phyloP scores from a whole-genome alignment of 305 asterid species.

The Fraxinus latifolia region DNA sequence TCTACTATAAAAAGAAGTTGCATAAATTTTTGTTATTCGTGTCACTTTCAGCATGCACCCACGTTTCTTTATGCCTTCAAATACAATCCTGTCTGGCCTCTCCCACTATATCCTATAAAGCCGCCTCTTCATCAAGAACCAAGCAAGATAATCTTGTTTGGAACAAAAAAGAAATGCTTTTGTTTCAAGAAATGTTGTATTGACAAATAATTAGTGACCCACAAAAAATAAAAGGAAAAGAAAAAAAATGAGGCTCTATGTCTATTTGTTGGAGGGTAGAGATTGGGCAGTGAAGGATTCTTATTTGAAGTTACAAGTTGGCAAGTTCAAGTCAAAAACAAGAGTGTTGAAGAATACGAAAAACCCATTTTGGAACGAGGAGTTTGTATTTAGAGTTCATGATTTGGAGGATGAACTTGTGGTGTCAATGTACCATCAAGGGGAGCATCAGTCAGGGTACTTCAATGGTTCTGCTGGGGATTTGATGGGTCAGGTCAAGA shows the following conservation, averaged over 20 bases:
- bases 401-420: slow-evolving; percentile 66
- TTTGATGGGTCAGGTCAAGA: slow-evolving; percentile 61
- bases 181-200: not conserved
- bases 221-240: not conserved
- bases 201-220: not conserved
- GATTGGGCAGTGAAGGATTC: slow-evolving; percentile 59
- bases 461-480: slow-evolving; percentile 46
- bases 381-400: slow-evolving; percentile 64
- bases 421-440: slow-evolving; percentile 50
- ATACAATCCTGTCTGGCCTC: slow-evolving; percentile 19
- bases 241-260: slow-evolving; percentile 51
- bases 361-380: slow-evolving; percentile 81
- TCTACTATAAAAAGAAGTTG: not conserved
- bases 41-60: slow-evolving; percentile 49
- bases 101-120: slow-evolving; percentile 17
- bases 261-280: slow-evolving; percentile 63
- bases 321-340: slow-evolving; percentile 63
- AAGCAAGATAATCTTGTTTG: not conserved
- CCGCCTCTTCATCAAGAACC: slow-evolving; percentile 25
- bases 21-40: slow-evolving; percentile 30
- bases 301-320: slow-evolving; percentile 60
- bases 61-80: slow-evolving; percentile 55
- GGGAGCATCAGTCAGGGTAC: slow-evolving; percentile 47
- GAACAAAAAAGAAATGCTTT: not conserved
- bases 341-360: slow-evolving; percentile 46